phyloP scores from a whole-genome alignment of 306 rosid genomes.

The Potentilla sterilis region DNA sequence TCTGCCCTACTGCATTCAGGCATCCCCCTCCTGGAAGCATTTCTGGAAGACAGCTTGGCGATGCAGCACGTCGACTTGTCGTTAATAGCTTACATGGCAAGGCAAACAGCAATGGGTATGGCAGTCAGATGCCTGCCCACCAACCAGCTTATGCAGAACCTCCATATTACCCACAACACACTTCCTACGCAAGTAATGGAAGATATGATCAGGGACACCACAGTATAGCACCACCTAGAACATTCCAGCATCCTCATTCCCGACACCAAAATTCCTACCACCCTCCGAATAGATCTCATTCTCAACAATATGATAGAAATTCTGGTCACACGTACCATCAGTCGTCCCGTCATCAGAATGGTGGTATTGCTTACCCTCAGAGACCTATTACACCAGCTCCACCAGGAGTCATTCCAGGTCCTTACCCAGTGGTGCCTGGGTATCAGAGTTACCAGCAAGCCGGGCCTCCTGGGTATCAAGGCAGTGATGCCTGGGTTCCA shows the following conservation, averaged over 20 bases:
- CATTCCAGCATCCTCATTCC: constrained; percentile 31
- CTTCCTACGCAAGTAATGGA: constrained; percentile 32
- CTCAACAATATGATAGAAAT: constrained; percentile 42
- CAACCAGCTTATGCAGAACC: constrained; percentile 30
- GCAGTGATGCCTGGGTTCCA: constrained; percentile 33
- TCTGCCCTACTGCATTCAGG: constrained; percentile 42
- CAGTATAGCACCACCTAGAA: constrained; percentile 32
- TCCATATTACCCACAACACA: constrained; percentile 25
- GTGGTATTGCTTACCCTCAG: constrained; percentile 32
- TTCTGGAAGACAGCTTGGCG: constrained; percentile 68
- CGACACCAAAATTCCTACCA: constrained; percentile 28
- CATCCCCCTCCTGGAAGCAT: constrained; percentile 52
- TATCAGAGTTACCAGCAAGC: constrained; percentile 40
- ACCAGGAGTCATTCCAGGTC: constrained; percentile 23
- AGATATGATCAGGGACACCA: constrained; percentile 33
- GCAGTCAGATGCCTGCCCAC: constrained; percentile 30
- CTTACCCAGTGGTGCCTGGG: constrained; percentile 34
- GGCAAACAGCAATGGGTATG: constrained; percentile 37
- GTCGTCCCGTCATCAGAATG: constrained; percentile 41
- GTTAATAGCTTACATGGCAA: constrained; percentile 54
- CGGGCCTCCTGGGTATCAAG: constrained; percentile 29
- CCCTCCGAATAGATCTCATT: constrained; percentile 40
- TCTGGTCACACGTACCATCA: constrained; percentile 37
- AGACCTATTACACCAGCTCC: constrained; percentile 22
- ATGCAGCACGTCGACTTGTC: constrained; percentile 64